These are phyloP conservation scores for Fusarium succisae DNA, from an alignment of 2,329 filamentous ascomycete genomes.

Conservation along the genomic window DNA sequence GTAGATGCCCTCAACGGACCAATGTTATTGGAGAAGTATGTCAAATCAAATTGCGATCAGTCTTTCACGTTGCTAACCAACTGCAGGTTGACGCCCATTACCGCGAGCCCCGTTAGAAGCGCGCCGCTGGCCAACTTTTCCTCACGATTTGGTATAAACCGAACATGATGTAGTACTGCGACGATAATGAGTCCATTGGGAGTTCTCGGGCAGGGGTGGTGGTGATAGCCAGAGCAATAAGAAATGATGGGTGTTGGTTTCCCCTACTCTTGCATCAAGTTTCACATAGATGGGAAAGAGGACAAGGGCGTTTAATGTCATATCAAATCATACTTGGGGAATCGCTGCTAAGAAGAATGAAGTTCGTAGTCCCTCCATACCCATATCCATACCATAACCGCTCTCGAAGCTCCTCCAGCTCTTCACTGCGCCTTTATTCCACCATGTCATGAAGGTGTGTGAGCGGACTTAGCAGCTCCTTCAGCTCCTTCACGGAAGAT, in stretches of 20 bases:
- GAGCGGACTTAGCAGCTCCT: background rate
- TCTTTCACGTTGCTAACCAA: background rate
- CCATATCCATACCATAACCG: background rate
- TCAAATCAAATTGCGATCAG: background rate
- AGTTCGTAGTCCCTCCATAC: background rate
- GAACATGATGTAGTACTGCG: conserved; percentile 33
- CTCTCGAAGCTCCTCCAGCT: background rate
- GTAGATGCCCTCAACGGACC: conserved; percentile 93
- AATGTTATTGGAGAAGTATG: conserved; percentile 88
- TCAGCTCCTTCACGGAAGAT: background rate
- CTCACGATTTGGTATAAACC: conserved; percentile 75
- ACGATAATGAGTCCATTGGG: conserved; percentile 3
- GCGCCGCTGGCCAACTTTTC: conserved; percentile 77
- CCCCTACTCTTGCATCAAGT: background rate
- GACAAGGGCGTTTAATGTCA: background rate
- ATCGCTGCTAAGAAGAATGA: background rate
- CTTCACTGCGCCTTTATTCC: background rate
- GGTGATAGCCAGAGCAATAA: background rate
- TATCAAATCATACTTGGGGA: background rate
- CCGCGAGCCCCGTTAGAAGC: conserved; percentile 66
- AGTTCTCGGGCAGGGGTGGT: background rate
- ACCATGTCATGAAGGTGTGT: background rate
- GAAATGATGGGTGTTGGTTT: background rate
- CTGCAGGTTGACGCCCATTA: conserved; percentile 70
- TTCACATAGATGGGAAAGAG: background rate